phyloP scores from a whole-genome alignment of 805 yeast species.

The Wickerhamomyces subpelliculosus region DNA sequence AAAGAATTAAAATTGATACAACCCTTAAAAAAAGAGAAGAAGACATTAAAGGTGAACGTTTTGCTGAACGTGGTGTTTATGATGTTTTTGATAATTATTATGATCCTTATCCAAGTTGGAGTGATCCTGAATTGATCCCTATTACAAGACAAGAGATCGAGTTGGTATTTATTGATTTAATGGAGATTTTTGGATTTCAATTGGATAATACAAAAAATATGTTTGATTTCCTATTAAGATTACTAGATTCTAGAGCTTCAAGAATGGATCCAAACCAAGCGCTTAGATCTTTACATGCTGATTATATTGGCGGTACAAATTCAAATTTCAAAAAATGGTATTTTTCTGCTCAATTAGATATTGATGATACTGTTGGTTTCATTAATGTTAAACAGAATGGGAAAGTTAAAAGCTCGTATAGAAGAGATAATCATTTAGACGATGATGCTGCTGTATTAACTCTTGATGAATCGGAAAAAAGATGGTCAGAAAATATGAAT shows the following conservation, averaged over 20 bases:
- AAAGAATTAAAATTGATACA: conserved; percentile 26
- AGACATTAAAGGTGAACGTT: conserved; percentile 25
- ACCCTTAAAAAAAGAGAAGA: conserved; percentile 19
- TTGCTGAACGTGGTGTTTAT: conserved; percentile 34
- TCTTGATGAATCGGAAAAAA: conserved; percentile 37
- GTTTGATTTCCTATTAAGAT: conserved; percentile 55
- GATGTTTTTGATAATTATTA: conserved; percentile 36
- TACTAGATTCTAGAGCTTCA: conserved; percentile 64
- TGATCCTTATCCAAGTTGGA: conserved; percentile 52
- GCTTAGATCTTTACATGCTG: conserved; percentile 57
- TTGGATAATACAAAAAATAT: conserved; percentile 56
- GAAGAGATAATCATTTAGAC: conserved; percentile 1
- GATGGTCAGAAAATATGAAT: conserved; percentile 48
- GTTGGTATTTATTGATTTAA: conserved; percentile 43
- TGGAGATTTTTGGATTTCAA: conserved; percentile 61
- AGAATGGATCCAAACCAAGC: conserved; percentile 54
- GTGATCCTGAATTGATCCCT: conserved; percentile 32
- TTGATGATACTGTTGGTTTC: conserved; percentile 41
- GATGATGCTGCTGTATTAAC: conserved; percentile 8
- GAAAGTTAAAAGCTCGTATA: conserved; percentile 10
- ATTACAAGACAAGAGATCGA: conserved; percentile 49
- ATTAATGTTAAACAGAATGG: conserved; percentile 23
- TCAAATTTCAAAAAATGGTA: conserved; percentile 73
- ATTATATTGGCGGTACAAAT: conserved; percentile 65
- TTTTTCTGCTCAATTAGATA: conserved; percentile 65